A percentile compares a stretch with the other conserved stretches of the same genome.
phyloP scores from a whole-genome alignment of 768 basidiomycete genomes.

The Mycena indigotica region DNA sequence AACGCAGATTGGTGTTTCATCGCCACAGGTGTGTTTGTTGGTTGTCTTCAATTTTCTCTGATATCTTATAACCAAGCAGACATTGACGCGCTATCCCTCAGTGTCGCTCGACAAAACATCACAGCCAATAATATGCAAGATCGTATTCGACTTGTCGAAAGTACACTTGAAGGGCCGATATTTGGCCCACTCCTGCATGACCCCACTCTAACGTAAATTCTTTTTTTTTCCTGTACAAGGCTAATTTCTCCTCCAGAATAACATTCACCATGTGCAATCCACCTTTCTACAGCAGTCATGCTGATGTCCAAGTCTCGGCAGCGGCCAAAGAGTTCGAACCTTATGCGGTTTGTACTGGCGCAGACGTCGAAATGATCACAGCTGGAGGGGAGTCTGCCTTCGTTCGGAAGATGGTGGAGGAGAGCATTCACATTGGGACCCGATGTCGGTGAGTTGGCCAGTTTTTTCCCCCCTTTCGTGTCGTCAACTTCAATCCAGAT shows the following conservation, averaged over 20 bases:
- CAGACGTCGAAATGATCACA: slow-evolving; percentile 86
- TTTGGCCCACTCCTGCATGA: slow-evolving; percentile 43
- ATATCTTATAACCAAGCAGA: slow-evolving; percentile 45
- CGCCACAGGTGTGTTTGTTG: slow-evolving; percentile 85
- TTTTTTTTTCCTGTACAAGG: background rate
- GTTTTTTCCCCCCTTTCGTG: background rate
- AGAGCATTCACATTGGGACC: slow-evolving; percentile 56
- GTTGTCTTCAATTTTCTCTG: slow-evolving; percentile 1
- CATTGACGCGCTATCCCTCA: slow-evolving; percentile 64
- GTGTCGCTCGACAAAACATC: slow-evolving; percentile 60
- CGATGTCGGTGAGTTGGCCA: slow-evolving; percentile 65
- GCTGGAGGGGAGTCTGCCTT: slow-evolving; percentile 84
- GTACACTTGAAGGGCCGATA: slow-evolving; percentile 42
- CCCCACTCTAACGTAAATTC: background rate
- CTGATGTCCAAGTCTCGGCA: slow-evolving; percentile 65
- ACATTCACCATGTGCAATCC: slow-evolving; percentile 96
- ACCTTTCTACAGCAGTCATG: slow-evolving; percentile 82
- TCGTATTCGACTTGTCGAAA: slow-evolving; percentile 51
- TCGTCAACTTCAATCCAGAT: slow-evolving; percentile 45
- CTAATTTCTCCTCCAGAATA: slow-evolving; percentile 39
- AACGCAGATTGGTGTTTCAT: slow-evolving; percentile 58
- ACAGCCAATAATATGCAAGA: slow-evolving; percentile 53
- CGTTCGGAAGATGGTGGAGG: slow-evolving; percentile 73
- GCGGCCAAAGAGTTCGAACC: slow-evolving; percentile 67
- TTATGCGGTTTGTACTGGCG: slow-evolving; percentile 83